Evolutionary conservation across 1,284 basidiomycete genomes (phyloP).

Genomic region (Sparassis latifolia): DNA sequence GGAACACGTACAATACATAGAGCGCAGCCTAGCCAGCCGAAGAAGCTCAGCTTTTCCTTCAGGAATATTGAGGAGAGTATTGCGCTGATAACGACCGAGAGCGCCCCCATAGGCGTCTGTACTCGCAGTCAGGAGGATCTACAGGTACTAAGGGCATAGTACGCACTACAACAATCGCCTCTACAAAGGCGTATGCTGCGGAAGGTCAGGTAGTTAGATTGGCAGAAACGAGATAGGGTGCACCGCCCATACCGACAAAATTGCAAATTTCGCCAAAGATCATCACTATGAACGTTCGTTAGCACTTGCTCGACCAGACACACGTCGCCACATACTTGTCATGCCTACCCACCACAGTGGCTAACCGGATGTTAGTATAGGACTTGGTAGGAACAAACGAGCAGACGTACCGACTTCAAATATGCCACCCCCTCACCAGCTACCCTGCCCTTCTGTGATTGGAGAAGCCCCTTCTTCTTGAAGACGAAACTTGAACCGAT

Average conservation of each 20-base stretch:
- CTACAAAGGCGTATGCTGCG: conserved; percentile 82
- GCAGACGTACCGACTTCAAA: conserved; percentile 73
- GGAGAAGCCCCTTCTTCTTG: conserved; percentile 90
- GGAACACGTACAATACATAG: conserved; percentile 67
- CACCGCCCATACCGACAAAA: conserved; percentile 54
- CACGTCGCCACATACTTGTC: conserved; percentile 46
- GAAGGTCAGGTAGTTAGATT: conserved; percentile 18
- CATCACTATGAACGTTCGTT: conserved; percentile 50
- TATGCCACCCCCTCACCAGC: conserved; percentile 94
- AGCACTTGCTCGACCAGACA: no score
- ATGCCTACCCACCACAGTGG: conserved; percentile 85
- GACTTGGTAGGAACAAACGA: neutral
- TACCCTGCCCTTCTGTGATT: conserved; percentile 59
- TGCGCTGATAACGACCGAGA: conserved; percentile 94
- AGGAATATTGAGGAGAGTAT: conserved; percentile 91
- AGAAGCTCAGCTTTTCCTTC: conserved; percentile 87
- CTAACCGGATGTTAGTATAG: conserved; percentile 29
- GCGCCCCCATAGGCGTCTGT: conserved; percentile 91
- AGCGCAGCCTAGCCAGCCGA: conserved; percentile 89
- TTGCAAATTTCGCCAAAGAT: conserved; percentile 78
- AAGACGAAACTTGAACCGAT: conserved; percentile 93
- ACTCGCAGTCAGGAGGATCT: conserved; percentile 3
- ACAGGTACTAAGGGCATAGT: conserved; percentile 2
- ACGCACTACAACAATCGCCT: conserved; percentile 81
- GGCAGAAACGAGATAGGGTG: conserved; percentile 14